Base-by-base conservation (phyloP, 345 rosid species). In the Trapa incisa region DNA sequence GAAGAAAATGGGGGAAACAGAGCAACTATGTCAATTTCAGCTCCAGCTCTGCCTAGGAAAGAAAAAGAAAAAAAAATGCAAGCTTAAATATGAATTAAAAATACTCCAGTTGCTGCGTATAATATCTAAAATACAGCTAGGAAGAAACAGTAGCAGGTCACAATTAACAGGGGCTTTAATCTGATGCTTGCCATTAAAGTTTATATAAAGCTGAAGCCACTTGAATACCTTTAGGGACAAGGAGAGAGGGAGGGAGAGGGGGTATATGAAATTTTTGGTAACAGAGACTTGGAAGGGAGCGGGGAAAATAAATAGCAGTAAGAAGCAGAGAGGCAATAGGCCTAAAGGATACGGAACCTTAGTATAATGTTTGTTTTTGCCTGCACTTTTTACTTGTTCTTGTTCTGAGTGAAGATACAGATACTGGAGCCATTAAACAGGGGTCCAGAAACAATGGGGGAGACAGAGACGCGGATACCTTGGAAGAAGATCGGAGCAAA, bases 221-320 rank as follows among this genome's bases (percentile, higher is more conserved):
- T 45, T 67, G 61, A 48, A 58, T 39, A 0, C 73, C 22, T 61
- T 47, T 48, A 47, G 11, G 37, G 52, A 63, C 52, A 42, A 9
- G 17, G 73, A 50, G 64, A 64, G 39, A 64, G 29, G 67, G 29
- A 32, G 32, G 38, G 8, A n/a, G 32, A 37, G 56, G 11, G 47
- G 29, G 29, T 22, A 22, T 22, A 22, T 15, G 48, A 54, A 17
- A 52, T 43, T 11, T 2, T 41, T 41, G 43, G 43, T 41, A 41
- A 41, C 6, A 41, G 63, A 39, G 35, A 38, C 58, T 70, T 65
- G 45, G 43, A 53, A 69, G 73, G 73, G 82, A 84, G 94, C 92
- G 87, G 90, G 89, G 86, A 83, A 11, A 82, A 41, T 80, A 82
- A 81, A 80, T 74, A 65, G 69, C 75, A 22, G 29, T 61, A 83